phyloP scores from a whole-genome alignment of 257 asterid species.

The Nicotiana undulata region DNA sequence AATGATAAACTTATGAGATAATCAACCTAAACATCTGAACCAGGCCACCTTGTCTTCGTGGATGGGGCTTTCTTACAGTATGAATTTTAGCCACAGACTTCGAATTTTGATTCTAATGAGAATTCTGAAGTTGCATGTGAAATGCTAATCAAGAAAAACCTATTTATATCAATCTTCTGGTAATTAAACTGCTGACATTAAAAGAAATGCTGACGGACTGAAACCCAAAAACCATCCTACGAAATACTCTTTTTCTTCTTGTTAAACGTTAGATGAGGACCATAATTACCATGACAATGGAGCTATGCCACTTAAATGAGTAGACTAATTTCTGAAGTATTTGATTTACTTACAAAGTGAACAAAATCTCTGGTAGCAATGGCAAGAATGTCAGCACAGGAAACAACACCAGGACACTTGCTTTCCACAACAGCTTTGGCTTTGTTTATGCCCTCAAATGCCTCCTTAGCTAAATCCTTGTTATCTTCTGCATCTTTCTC shows the following conservation, averaged over 20 bases:
- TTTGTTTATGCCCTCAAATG: slow-evolving; percentile 54
- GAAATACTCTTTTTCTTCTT: too few relatives aligned
- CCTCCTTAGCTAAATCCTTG: slow-evolving; percentile 67
- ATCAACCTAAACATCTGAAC: background rate
- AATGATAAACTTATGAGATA: background rate
- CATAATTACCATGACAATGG: too few relatives aligned
- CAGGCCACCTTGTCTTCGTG: too few relatives aligned
- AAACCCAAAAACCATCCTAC: too few relatives aligned
- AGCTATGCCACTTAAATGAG: too few relatives aligned
- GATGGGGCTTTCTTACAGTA: background rate
- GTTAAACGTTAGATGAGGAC: too few relatives aligned
- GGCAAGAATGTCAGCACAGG: slow-evolving; percentile 93
- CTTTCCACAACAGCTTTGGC: slow-evolving; percentile 73
- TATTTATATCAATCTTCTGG: too few relatives aligned
- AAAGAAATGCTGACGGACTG: too few relatives aligned
- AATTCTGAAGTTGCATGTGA: background rate
- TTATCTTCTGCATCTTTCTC: slow-evolving; percentile 87
- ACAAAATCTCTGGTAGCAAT: slow-evolving; percentile 89
- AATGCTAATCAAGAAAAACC: background rate
- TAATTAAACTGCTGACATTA: too few relatives aligned
- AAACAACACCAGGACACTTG: slow-evolving; percentile 88
- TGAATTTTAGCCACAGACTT: background rate
- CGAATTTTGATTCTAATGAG: background rate
- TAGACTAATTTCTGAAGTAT: background rate
- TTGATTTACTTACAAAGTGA: slow-evolving; percentile 53